Conservation (phyloP, 2,329 filamentous ascomycete genomes). For the Aaosphaeria pasadenensis region DNA sequence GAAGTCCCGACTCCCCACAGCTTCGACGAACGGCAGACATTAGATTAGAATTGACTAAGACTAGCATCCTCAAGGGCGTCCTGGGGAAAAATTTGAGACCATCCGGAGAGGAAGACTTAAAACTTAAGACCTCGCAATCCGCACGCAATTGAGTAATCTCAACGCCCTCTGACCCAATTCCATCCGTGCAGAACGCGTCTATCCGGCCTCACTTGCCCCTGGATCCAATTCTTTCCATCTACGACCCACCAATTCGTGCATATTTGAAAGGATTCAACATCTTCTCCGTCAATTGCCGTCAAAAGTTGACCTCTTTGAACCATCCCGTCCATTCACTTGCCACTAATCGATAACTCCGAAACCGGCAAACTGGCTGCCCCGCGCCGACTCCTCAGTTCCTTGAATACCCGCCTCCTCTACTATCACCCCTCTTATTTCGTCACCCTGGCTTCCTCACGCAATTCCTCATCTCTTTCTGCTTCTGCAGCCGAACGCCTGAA, state of each 20-base stretch:
- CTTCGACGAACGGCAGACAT: neutral
- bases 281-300: neutral
- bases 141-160: neutral
- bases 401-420: conserved; percentile 28
- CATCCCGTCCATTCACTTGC: conserved; percentile 4
- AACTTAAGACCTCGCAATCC: neutral
- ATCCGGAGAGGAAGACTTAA: neutral
- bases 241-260: neutral
- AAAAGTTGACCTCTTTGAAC: neutral
- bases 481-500: conserved; percentile 51
- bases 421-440: conserved; percentile 13
- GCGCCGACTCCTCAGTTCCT: conserved; percentile 19
- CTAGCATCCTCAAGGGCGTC: neutral
- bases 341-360: conserved; percentile 16
- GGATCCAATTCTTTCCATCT: neutral
- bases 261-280: neutral
- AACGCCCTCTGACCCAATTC: neutral
- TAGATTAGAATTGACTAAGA: neutral
- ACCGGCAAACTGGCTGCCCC: conserved; percentile 35
- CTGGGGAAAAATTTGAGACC: neutral
- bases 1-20: neutral
- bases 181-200: neutral
- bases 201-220: no score
- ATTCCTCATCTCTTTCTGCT: conserved; percentile 32
- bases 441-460: conserved; percentile 30